phyloP scores from a whole-genome alignment of 2,329 filamentous ascomycete genomes.

The Diaporthe eres region DNA sequence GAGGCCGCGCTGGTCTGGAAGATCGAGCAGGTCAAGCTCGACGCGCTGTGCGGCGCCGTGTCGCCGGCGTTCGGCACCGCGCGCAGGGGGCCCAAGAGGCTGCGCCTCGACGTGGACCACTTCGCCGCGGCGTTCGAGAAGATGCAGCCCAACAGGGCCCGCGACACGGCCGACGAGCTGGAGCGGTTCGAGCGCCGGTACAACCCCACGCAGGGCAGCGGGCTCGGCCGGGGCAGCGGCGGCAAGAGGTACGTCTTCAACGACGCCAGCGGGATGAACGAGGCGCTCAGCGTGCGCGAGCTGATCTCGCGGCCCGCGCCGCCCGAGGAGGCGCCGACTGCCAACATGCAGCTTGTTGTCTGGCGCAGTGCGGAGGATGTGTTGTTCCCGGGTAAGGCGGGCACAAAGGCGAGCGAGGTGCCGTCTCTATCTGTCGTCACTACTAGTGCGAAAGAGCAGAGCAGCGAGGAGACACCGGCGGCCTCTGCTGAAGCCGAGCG shows the following conservation, averaged over 20 bases:
- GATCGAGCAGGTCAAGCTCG: neutral
- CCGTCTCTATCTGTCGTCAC: neutral
- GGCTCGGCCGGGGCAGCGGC: neutral
- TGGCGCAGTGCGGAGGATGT: neutral
- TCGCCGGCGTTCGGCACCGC: neutral
- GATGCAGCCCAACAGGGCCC: conserved; percentile 7
- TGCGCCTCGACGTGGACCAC: conserved; percentile 27
- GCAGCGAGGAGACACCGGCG: neutral
- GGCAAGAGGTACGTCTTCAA: conserved; percentile 15
- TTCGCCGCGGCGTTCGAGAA: conserved; percentile 16
- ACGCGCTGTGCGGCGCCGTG: neutral
- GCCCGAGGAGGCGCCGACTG: neutral
- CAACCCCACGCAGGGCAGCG: neutral
- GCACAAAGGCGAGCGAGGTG: neutral
- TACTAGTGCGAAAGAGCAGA: neutral
- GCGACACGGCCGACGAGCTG: neutral
- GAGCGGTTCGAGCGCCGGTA: neutral
- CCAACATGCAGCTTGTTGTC: neutral
- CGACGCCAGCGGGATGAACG: neutral
- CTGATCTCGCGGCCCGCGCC: conserved; percentile 6
- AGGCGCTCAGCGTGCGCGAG: conserved; percentile 9
- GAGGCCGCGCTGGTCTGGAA: conserved; percentile 22
- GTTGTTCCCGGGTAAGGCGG: neutral
- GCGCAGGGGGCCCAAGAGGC: neutral
- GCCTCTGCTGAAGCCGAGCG: neutral